Evolutionary conservation across 2,329 filamentous ascomycete genomes (phyloP), one percentile per base, ranked within the genome.

Genomic region (Exutisphaerella laricina): DNA sequence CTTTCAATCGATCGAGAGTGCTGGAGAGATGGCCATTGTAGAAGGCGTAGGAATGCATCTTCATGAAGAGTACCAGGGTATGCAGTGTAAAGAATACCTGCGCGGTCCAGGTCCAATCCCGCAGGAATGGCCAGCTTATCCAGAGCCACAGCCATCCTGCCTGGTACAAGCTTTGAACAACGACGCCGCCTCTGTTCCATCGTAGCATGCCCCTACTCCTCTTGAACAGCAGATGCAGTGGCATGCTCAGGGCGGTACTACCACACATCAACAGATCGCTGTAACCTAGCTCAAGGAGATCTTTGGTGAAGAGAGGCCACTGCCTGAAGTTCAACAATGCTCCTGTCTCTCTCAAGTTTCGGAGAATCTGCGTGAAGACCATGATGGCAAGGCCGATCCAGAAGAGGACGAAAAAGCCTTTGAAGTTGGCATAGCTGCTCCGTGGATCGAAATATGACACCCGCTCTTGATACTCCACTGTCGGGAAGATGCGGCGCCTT

Each of bases 41-140:
- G 66, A 97, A 98, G 17, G 88, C 85, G 61, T 95, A 98, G 4
- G 89, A 96, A 65, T 98, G 92, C 80, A 97, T 92, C 73, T 98
- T 98, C 92, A 98, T 98, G 38, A 96, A 80, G 14, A 98, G 74
- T 5, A 87, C 84, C 67, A 98, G 80, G 31, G 88, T 84, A 66
- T 98, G 92, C 23, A 98, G 73, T 8, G 89, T 84, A 56, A 98
- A 78, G 65, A 94, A 98, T 28, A 98, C 92, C 61, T 97, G 92
- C 2, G 90, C 83, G 0, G 92, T 98, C 92, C 92, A 98, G 2
- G 88, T 86, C 92, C 92, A 98, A 39, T 84, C 75, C 6, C 94
- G 73, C 55, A 83, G 66, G 53, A 97, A 97, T 0, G 92, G 92
- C 60, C 88, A 80, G 43, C 74, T 77, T 41, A 52, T 51, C 90